Evolutionary conservation across 2,329 filamentous ascomycete genomes (phyloP).

Genomic region (Curvularia verruculosa): DNA sequence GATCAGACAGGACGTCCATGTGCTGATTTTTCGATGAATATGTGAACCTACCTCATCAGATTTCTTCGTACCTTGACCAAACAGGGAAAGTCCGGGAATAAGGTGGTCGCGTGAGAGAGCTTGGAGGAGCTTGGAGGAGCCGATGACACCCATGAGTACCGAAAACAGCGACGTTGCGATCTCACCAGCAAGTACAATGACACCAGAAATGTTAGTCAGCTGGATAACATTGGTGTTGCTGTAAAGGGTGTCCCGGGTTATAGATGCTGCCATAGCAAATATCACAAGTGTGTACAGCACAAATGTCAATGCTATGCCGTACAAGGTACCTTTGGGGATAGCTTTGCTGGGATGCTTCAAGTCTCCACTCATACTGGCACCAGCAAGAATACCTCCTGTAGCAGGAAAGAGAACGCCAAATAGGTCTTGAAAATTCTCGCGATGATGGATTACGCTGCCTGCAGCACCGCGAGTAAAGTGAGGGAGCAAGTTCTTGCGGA

Average conservation of each 20-base stretch:
- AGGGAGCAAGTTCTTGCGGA: constrained; percentile 76
- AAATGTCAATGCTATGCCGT: constrained; percentile 77
- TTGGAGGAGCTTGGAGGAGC: constrained; percentile 82
- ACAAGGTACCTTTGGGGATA: constrained; percentile 83
- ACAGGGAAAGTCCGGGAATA: constrained; percentile 75
- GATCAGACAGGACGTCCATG: neutral
- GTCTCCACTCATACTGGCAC: constrained; percentile 90
- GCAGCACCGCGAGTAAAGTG: constrained; percentile 66
- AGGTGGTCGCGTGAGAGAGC: constrained; percentile 80
- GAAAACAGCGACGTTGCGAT: constrained; percentile 85
- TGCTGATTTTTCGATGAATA: neutral
- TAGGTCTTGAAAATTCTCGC: constrained; percentile 76
- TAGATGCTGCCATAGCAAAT: constrained; percentile 76
- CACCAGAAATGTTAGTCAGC: constrained; percentile 76
- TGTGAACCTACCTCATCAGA: constrained; percentile 62
- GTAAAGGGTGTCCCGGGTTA: constrained; percentile 75
- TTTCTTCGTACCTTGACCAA: constrained; percentile 74
- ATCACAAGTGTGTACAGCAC: constrained; percentile 77
- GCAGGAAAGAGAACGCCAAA: constrained; percentile 87
- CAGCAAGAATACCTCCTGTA: constrained; percentile 67
- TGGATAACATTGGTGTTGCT: constrained; percentile 80
- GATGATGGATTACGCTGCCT: constrained; percentile 65
- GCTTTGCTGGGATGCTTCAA: constrained; percentile 80
- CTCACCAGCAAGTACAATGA: constrained; percentile 78
- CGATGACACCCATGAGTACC: constrained; percentile 84